phyloP scores from a whole-genome alignment of 169 alveolate species.

The Cryptosporidium muris region DNA sequence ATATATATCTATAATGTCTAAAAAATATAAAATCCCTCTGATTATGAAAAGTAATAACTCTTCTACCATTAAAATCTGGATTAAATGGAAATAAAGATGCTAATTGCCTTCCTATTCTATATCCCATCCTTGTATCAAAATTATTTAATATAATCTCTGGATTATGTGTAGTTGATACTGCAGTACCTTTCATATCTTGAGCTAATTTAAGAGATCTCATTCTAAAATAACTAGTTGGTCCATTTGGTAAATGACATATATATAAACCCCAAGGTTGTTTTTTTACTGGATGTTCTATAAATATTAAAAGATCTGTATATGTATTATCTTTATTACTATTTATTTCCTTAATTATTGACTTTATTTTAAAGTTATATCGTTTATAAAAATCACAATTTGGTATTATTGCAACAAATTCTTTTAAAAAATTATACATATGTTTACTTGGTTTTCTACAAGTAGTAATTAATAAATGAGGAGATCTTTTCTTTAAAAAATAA shows the following conservation, averaged over 20 bases:
- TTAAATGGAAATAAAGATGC: slow-evolving; percentile 94
- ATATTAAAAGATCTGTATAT: slow-evolving; percentile 87
- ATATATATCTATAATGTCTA: slow-evolving; percentile 95
- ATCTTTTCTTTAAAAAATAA: slow-evolving; percentile 83
- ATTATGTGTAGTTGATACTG: slow-evolving; percentile 86
- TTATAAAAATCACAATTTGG: slow-evolving; percentile 91
- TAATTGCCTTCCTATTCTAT: slow-evolving; percentile 95
- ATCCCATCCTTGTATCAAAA: slow-evolving; percentile 96
- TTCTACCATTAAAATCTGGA: slow-evolving; percentile 95
- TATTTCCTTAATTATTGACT: slow-evolving; percentile 84
- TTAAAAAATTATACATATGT: slow-evolving; percentile 84
- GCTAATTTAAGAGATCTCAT: slow-evolving; percentile 84
- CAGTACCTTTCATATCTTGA: slow-evolving; percentile 87
- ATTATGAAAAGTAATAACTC: slow-evolving; percentile 97
- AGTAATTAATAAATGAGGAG: slow-evolving; percentile 90
- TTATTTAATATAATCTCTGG: slow-evolving; percentile 96
- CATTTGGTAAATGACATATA: slow-evolving; percentile 90
- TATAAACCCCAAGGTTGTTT: slow-evolving; percentile 88
- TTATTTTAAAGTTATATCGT: slow-evolving; percentile 79
- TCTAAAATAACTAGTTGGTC: slow-evolving; percentile 93
- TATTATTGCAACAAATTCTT: slow-evolving; percentile 87
- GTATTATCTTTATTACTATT: slow-evolving; percentile 78
- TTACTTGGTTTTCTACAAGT: slow-evolving; percentile 87
- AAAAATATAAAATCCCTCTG: slow-evolving; percentile 98
- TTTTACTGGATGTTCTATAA: slow-evolving; percentile 84